phyloP scores from a whole-genome alignment of 139 green algal species.

The Chlorella sp. region DNA sequence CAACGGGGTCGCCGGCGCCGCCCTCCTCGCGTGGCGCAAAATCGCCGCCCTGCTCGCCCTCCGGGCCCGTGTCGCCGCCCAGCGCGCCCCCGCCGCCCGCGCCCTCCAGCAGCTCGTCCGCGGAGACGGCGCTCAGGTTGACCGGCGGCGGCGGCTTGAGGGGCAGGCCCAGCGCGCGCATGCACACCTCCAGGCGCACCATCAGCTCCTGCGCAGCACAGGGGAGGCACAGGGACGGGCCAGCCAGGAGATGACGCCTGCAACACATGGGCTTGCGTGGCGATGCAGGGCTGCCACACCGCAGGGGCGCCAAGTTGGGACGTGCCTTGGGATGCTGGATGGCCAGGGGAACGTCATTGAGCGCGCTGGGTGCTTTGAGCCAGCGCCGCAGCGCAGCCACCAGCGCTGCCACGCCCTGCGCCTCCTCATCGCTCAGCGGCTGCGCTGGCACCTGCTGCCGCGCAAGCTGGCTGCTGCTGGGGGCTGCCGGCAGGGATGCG shows the following conservation, averaged over 20 bases:
- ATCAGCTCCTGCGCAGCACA: conserved; percentile 1
- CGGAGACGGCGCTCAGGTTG: conserved; percentile 17
- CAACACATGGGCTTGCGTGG: background rate
- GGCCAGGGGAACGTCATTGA: conserved; percentile 28
- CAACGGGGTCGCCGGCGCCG: background rate
- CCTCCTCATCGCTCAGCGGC: conserved; percentile 18
- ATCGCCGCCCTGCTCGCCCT: too few relatives aligned
- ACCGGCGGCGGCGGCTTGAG: conserved; percentile 10
- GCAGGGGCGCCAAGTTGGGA: background rate
- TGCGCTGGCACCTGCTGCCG: background rate
- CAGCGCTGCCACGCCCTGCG: conserved; percentile 23
- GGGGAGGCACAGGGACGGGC: background rate
- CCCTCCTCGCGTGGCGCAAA: too few relatives aligned
- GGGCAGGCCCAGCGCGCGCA: conserved; percentile 16
- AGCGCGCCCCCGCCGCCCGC: conserved; percentile 6
- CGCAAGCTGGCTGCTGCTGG: background rate
- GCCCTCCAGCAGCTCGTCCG: conserved; percentile 19
- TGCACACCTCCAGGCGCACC: conserved; percentile 26
- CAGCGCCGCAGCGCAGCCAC: conserved; percentile 17
- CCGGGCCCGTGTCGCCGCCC: background rate
- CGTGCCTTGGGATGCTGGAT: conserved; percentile 15
- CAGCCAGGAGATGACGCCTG: background rate
- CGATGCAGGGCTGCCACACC: background rate
- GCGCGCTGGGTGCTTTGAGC: conserved; percentile 5
- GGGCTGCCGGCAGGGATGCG: conserved; percentile 4